phyloP scores from a whole-genome alignment of 345 rosid genomes.

The Salix purpurea region DNA sequence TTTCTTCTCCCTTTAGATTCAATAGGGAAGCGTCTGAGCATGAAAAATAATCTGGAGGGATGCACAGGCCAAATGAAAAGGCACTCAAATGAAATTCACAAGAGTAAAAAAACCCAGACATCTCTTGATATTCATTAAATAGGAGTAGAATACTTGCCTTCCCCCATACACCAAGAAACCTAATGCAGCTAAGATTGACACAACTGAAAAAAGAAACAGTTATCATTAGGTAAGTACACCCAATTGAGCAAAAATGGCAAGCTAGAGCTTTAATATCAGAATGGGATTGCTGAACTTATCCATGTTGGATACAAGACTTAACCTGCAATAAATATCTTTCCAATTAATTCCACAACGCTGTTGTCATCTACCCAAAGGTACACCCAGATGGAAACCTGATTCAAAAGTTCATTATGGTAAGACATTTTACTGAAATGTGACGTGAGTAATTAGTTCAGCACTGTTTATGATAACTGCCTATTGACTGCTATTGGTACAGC shows the following conservation, averaged over 20 bases:
- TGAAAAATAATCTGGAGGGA: conserved; percentile 70
- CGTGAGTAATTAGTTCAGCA: background rate
- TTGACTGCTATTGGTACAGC: background rate
- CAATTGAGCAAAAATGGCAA: background rate
- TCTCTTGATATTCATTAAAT: conserved; percentile 3
- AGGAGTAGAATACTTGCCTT: conserved; percentile 51
- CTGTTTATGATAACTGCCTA: background rate
- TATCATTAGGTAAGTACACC: background rate
- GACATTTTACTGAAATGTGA: background rate
- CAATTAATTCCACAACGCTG: conserved; percentile 62
- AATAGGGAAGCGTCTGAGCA: conserved; percentile 94
- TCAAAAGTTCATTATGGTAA: conserved; percentile 19
- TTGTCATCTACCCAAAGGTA: conserved; percentile 82
- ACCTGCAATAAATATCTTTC: conserved; percentile 91
- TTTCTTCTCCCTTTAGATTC: conserved; percentile 98
- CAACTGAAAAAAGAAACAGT: conserved; percentile 45
- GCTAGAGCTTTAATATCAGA: conserved; percentile 1
- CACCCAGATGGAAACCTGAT: conserved; percentile 82
- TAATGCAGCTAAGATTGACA: conserved; percentile 82
- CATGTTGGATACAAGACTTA: conserved; percentile 14
- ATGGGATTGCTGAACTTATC: background rate
- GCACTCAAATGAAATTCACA: conserved; percentile 4
- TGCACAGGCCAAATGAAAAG: background rate
- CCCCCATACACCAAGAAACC: conserved; percentile 97
- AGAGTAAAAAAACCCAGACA: conserved; percentile 3